These are phyloP conservation scores for Chaetoceros tenuissimus DNA, from an alignment of 108 stramenopile genomes.

Conservation along the genomic window DNA sequence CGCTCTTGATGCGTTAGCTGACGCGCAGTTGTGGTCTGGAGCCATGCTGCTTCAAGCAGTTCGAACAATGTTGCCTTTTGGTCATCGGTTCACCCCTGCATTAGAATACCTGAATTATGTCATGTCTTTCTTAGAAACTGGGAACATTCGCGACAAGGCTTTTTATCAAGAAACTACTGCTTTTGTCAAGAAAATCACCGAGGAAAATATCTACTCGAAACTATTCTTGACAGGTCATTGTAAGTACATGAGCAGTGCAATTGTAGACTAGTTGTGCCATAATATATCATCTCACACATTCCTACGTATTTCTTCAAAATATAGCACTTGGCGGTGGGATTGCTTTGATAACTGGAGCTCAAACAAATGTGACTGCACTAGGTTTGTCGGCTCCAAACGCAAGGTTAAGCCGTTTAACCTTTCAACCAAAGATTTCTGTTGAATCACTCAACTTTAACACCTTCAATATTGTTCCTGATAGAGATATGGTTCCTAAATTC, in stretches of 20 bases:
- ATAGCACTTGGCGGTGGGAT: slow-evolving; percentile 23
- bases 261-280: too few species aligned
- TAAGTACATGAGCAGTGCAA: too few species aligned
- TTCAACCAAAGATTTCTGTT: slow-evolving; percentile 13
- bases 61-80: slow-evolving; percentile 9
- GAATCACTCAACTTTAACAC: slow-evolving; percentile 10
- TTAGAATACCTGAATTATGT: neutral
- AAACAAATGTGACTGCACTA: slow-evolving; percentile 13
- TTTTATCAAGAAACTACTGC: too few species aligned
- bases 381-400: slow-evolving; percentile 26
- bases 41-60: slow-evolving; percentile 8
- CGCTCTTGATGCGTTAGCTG: slow-evolving; percentile 7
- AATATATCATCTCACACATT: too few species aligned
- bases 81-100: slow-evolving; percentile 1
- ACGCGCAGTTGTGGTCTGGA: slow-evolving; percentile 10
- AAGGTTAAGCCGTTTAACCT: slow-evolving; percentile 12
- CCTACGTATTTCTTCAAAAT: too few species aligned
- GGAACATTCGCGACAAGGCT: too few species aligned
- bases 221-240: slow-evolving; percentile 23
- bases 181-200: slow-evolving; percentile 1
- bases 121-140: too few species aligned
- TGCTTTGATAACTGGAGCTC: slow-evolving; percentile 30
- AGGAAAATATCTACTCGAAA: slow-evolving; percentile 5
- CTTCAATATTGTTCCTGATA: slow-evolving; percentile 18
- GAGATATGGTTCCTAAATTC: slow-evolving; percentile 17